A percentile compares a stretch with the other conserved stretches of the same genome.
phyloP scores from a whole-genome alignment of 2,329 filamentous ascomycete species.

The Arthroderma sp. region DNA sequence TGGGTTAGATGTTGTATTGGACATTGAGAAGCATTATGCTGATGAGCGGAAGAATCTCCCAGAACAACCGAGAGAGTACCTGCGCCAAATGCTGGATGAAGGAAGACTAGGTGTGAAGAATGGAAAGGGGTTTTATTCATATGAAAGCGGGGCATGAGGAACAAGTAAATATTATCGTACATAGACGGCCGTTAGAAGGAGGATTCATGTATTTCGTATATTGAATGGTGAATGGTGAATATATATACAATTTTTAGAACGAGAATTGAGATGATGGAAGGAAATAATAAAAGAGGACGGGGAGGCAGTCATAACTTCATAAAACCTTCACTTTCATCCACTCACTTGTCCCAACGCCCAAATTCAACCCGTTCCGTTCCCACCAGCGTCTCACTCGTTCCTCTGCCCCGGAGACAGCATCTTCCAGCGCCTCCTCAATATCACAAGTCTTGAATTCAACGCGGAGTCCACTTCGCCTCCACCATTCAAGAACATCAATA shows the following conservation, averaged over 20 bases:
- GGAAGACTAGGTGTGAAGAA: conserved; percentile 23
- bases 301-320: conserved; percentile 20
- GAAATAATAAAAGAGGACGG: neutral
- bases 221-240: too few relatives aligned
- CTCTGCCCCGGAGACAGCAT: conserved; percentile 60
- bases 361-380: conserved; percentile 68
- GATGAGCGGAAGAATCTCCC: conserved; percentile 19
- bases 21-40: conserved; percentile 30
- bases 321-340: conserved; percentile 77
- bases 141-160: conserved; percentile 5
- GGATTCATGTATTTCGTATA: neutral
- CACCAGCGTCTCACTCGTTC: conserved; percentile 72
- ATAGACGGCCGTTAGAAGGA: neutral
- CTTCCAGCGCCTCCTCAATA: conserved; percentile 87
- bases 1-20: conserved; percentile 27
- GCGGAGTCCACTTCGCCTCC: conserved; percentile 57
- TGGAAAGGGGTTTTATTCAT: conserved; percentile 22
- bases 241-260: too few relatives aligned
- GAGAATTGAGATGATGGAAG: too few relatives aligned
- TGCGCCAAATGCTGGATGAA: conserved; percentile 19
- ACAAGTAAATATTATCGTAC: neutral
- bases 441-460: conserved; percentile 93
- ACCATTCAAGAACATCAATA: conserved; percentile 79
- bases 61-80: conserved; percentile 19
- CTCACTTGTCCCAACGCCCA: conserved; percentile 70